A percentile compares a stretch with the other conserved stretches of the same genome.
Evolutionary conservation across 768 basidiomycete species (phyloP).

Genomic region (Lactarius sp.): DNA sequence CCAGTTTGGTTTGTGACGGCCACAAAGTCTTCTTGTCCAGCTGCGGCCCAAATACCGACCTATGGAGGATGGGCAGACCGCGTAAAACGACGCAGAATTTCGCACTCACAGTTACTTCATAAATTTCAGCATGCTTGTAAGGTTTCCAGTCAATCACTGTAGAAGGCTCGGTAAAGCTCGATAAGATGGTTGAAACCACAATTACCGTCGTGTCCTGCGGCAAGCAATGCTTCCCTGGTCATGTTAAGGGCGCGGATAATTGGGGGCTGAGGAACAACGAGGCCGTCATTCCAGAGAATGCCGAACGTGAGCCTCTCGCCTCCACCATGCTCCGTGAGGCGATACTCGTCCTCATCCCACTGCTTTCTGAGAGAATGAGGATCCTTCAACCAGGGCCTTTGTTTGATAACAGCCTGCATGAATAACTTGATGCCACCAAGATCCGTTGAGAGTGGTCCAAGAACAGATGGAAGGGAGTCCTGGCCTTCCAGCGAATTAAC

Average conservation of each 20-base stretch:
- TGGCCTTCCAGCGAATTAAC: constrained; percentile 65
- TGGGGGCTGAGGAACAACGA: constrained; percentile 49
- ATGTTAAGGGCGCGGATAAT: constrained; percentile 47
- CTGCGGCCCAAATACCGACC: constrained; percentile 23
- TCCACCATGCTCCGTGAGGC: constrained; percentile 51
- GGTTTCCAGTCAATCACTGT: constrained; percentile 38
- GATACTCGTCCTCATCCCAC: constrained; percentile 59
- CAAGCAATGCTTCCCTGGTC: constrained; percentile 41
- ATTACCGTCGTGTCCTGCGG: constrained; percentile 47
- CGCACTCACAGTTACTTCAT: constrained; percentile 28
- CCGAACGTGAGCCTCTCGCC: constrained; percentile 38
- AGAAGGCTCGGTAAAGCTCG: not conserved
- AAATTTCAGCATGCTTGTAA: constrained; percentile 30
- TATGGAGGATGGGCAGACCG: not conserved
- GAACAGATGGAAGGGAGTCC: constrained; percentile 63
- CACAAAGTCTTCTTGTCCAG: constrained; percentile 4
- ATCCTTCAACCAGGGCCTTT: constrained; percentile 63
- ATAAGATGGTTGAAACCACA: not conserved
- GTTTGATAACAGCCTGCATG: constrained; percentile 54
- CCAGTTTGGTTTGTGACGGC: constrained; percentile 20
- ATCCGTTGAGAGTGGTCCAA: constrained; percentile 64
- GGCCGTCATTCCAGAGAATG: constrained; percentile 41
- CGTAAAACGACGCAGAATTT: not conserved
- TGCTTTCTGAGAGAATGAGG: constrained; percentile 51
- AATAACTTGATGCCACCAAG: constrained; percentile 61